Base-by-base conservation (phyloP, 176 grass and related monocot species). In the Pontederia paniculata region DNA sequence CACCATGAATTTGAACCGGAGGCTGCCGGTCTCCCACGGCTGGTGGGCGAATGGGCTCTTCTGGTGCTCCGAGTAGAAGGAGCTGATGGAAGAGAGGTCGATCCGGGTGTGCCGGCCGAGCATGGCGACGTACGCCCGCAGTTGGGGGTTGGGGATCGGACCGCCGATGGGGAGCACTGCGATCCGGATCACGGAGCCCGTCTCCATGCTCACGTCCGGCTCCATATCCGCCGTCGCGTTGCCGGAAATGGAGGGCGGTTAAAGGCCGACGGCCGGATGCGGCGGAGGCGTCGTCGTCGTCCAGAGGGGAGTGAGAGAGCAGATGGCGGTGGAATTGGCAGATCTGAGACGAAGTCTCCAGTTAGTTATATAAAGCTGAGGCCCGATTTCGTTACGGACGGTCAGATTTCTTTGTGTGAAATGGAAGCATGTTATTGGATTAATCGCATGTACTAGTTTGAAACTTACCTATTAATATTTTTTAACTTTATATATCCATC, bases 1-100 rank as follows among this genome's bases (percentile, higher is more conserved):
- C 23, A 98, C 75, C 20, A 98, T 75, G 62, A 81, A 98, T 69
- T 91, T 90, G 69, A 98, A 85, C 42, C 83, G 88, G 65, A 98
- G 74, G 62, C 80, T 74, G 0, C 93, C 93, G 0, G 71, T 55
- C 28, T 91, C 93, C 93, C 93, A 98, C 4, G 93, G 93, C 75
- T 98, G 93, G 52, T 64, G 68, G 47, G 83, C 41, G 75, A 98
- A 98, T 23, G 93, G 93, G 62, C 83, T 87, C 80, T 98, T 98
- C 83, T 98, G 93, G 68, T 98, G 80, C 93, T 98, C 86, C 49
- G 77, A 57, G 83, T 98, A 98, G 93, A 84, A 98, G 48, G 83
- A 83, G 48, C 79, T 73, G 4, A 98, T 70, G 59, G 93, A 83
- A 67, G 80, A 75, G 23, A 98, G 83, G 49, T 87, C 83, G 45